These are phyloP conservation scores for Lentithecium fluviatile DNA, from an alignment of 495 filamentous ascomycete genomes.

Conservation along the genomic window DNA sequence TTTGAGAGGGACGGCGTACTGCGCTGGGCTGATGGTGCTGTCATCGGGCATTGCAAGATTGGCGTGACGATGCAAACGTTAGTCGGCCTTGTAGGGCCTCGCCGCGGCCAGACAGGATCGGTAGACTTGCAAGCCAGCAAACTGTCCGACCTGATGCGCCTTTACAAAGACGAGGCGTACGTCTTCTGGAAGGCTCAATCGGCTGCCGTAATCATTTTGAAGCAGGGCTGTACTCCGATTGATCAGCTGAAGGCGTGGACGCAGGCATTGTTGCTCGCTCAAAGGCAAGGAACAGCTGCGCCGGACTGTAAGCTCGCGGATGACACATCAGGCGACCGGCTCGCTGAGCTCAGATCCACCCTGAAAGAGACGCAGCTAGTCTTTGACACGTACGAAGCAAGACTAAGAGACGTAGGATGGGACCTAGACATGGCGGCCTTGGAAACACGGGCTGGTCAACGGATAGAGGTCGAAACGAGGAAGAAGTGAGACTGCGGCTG, in stretches of 20 bases:
- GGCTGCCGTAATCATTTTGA: constrained; percentile 63
- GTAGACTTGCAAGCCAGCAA: constrained; percentile 35
- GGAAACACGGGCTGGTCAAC: constrained; percentile 51
- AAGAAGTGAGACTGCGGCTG: background rate
- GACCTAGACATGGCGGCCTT: constrained; percentile 57
- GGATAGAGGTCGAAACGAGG: constrained; percentile 8
- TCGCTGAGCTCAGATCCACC: constrained; percentile 29
- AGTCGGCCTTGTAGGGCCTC: constrained; percentile 37
- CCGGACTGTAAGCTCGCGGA: constrained; percentile 7
- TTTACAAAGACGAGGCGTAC: constrained; percentile 55
- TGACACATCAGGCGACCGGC: constrained; percentile 6
- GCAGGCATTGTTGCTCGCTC: constrained; percentile 64
- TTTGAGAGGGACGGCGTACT: constrained; percentile 65
- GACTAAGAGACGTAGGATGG: constrained; percentile 57
- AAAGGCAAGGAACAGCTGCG: constrained; percentile 21
- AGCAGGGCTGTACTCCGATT: constrained; percentile 52
- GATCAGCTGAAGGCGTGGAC: constrained; percentile 69
- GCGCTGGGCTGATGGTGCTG: constrained; percentile 52
- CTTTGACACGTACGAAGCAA: constrained; percentile 47
- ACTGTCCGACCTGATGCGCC: constrained; percentile 49
- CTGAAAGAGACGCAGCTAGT: constrained; percentile 43
- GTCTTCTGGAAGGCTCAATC: constrained; percentile 53
- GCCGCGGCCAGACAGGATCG: constrained; percentile 46
- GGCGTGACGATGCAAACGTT: constrained; percentile 48
- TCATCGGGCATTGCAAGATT: constrained; percentile 53